phyloP scores from a whole-genome alignment of 176 grass and related monocot species.

The Alloteropsis semialata region DNA sequence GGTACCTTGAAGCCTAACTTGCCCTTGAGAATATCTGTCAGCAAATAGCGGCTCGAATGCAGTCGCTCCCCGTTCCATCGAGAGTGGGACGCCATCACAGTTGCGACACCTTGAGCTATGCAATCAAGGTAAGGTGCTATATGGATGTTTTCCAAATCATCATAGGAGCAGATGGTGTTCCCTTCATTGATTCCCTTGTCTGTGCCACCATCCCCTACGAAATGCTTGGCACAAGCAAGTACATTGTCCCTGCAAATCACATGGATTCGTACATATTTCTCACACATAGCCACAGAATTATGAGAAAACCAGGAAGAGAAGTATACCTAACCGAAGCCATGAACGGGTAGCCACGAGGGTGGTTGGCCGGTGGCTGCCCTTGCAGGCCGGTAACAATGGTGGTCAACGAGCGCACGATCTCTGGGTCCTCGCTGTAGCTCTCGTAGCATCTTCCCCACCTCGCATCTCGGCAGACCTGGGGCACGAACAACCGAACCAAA shows the following conservation, averaged over 20 bases:
- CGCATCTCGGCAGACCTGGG: slow-evolving; percentile 69
- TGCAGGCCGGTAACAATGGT: slow-evolving; percentile 70
- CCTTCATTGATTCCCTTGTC: slow-evolving; percentile 83
- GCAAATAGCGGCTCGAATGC: slow-evolving; percentile 52
- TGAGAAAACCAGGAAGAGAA: no score
- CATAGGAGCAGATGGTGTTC: slow-evolving; percentile 59
- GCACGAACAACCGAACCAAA: not conserved
- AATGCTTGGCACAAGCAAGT: slow-evolving; percentile 90
- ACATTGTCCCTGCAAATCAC: slow-evolving; percentile 62
- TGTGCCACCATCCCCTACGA: slow-evolving; percentile 82
- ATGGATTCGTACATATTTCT: not conserved
- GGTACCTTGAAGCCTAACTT: slow-evolving; percentile 80
- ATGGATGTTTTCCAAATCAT: slow-evolving; percentile 76
- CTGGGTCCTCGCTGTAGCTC: slow-evolving; percentile 78
- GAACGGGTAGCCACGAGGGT: slow-evolving; percentile 64
- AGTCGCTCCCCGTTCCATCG: slow-evolving; percentile 76
- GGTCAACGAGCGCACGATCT: slow-evolving; percentile 61
- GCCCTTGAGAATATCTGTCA: slow-evolving; percentile 83
- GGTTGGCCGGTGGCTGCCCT: slow-evolving; percentile 56
- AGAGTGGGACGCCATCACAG: slow-evolving; percentile 81
- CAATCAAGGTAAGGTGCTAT: slow-evolving; percentile 75
- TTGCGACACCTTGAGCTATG: slow-evolving; percentile 71
- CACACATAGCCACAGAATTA: not conserved
- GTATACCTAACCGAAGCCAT: slow-evolving; percentile 50
- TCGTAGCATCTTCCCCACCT: slow-evolving; percentile 93